Percentiles rank a stretch among this genome's conserved stretches.
Evolutionary conservation across 1,284 basidiomycete species (phyloP).

Genomic region (Cutaneotrichosporon sp.): DNA sequence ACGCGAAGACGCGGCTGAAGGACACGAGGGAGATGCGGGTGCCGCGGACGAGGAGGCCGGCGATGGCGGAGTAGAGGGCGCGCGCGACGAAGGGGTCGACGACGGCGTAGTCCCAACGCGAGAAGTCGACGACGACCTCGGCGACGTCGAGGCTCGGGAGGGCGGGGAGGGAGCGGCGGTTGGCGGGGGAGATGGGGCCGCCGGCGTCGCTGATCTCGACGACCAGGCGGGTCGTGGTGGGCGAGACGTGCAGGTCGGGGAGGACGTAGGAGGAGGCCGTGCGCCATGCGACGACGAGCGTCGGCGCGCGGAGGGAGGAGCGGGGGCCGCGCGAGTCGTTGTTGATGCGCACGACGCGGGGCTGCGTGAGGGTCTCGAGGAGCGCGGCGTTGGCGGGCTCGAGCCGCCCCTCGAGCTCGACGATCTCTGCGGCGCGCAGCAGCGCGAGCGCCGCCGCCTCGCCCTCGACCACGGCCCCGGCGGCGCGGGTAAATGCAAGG

Average conservation of each 20-base stretch:
- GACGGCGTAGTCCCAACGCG: background rate
- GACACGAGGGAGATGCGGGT: background rate
- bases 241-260: background rate
- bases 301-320: background rate
- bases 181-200: background rate
- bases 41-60: background rate
- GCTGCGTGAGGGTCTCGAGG: background rate
- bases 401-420: background rate
- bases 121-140: background rate
- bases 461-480: too few relatives aligned
- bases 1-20: background rate
- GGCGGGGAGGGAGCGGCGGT: background rate
- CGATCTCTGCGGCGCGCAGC: background rate
- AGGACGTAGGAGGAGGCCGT: background rate
- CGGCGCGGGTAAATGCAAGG: background rate
- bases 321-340: background rate
- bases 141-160: background rate
- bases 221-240: background rate
- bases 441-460: background rate
- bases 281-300: background rate
- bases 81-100: conserved; percentile 1
- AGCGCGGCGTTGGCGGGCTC: background rate
- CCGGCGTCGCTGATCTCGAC: background rate
- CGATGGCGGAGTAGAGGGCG: background rate
- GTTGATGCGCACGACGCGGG: background rate